A percentile compares a stretch with the other conserved stretches of the same genome.
Conservation (phyloP, 2,329 filamentous ascomycete species). For the Nemania sp. region DNA sequence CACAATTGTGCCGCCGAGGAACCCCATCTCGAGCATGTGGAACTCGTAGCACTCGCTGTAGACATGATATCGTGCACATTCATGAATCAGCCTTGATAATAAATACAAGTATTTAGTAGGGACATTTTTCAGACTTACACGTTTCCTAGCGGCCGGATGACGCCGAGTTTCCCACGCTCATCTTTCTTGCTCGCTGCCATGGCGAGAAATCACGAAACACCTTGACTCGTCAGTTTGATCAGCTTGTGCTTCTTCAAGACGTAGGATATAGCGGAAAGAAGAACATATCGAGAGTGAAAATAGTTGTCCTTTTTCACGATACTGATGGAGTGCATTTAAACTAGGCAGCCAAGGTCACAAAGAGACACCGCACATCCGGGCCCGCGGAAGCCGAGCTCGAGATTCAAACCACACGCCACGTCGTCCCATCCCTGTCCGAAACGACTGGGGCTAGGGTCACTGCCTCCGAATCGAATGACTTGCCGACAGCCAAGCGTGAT, state of each 20-base stretch:
- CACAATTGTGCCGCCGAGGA: constrained; percentile 29
- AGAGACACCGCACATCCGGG: background rate
- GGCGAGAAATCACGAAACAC: background rate
- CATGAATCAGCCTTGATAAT: background rate
- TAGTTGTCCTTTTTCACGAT: background rate
- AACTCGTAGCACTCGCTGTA: constrained; percentile 30
- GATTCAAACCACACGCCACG: background rate
- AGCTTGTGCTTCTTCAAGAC: background rate
- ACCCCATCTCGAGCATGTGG: constrained; percentile 32
- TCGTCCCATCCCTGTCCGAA: background rate
- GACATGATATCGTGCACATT: background rate
- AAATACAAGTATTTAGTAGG: background rate
- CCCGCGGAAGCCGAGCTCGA: constrained; percentile 17
- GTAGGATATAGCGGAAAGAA: background rate
- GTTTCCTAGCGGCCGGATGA: constrained; percentile 21
- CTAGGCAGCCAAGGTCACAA: constrained; percentile 9
- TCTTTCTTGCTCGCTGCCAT: constrained; percentile 5
- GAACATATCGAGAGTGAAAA: background rate
- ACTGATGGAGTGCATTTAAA: background rate
- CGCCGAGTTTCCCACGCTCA: background rate
- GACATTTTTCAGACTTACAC: constrained; percentile 8
- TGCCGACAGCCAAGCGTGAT: background rate
- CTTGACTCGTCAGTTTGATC: background rate
- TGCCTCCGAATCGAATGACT: background rate
- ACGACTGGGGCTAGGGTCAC: background rate